These are phyloP conservation scores for Solanum ossicruentum DNA, from an alignment of 257 asterid genomes.

Conservation along the genomic window DNA sequence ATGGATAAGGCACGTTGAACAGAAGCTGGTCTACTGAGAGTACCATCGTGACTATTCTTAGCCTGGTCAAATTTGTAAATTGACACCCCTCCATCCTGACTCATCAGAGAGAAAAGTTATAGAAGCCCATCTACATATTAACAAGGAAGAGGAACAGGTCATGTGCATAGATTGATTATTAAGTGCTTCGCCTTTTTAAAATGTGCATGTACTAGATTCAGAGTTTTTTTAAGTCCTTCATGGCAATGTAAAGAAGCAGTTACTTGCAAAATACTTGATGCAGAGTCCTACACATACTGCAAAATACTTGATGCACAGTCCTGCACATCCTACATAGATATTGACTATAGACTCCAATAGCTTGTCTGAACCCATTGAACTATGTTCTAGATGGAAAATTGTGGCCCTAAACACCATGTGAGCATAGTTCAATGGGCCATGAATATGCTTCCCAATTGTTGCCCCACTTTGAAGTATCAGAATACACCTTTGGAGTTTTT, in stretches of 20 bases:
- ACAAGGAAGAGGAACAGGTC: background rate
- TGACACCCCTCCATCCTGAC: constrained; percentile 83
- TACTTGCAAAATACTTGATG: background rate
- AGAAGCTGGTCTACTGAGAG: constrained; percentile 62
- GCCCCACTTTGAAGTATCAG: background rate
- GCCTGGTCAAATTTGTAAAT: constrained; percentile 68
- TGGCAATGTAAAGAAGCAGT: background rate
- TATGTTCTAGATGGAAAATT: background rate
- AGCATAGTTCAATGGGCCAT: background rate
- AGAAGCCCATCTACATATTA: background rate
- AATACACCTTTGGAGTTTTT: background rate
- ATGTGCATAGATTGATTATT: background rate
- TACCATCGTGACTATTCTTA: constrained; percentile 37
- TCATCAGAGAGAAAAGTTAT: constrained; percentile 3
- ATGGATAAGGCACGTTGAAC: constrained; percentile 91
- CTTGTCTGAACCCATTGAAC: background rate
- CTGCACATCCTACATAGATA: background rate
- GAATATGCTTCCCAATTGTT: background rate
- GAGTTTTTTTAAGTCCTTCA: background rate
- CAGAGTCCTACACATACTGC: background rate
- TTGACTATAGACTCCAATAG: background rate
- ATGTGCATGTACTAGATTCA: background rate
- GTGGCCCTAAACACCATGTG: background rate
- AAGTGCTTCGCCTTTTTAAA: background rate
- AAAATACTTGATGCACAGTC: background rate